Evolutionary conservation across 2,329 filamentous ascomycete genomes (phyloP), one percentile per base, ranked within the genome.

Genomic region (Nemania sp.): DNA sequence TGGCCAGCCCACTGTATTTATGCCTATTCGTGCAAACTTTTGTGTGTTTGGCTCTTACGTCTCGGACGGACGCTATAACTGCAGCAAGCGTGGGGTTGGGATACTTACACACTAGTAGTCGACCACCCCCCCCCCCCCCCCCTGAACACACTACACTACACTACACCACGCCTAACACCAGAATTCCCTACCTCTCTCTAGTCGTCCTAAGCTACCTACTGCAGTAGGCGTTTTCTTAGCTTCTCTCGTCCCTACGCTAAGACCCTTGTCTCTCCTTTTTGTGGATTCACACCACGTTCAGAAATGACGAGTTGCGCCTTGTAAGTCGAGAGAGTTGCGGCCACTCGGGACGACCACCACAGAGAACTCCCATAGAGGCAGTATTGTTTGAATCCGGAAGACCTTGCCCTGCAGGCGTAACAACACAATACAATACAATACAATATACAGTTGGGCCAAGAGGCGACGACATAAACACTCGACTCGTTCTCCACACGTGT

Each of bases 201-300:
- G 55, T 62, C 52, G 63, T 56, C 42, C 57, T 63, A 48, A n/a
- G n/a, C n/a, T n/a, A n/a, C 54, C 53, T 63, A 60, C 42, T 63
- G 63, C 60, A 63, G 50, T 59, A 59, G 54, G 55, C 61, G 52
- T 60, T 59, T 59, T n/a, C 52, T 64, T 65, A 64, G 58, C 60
- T 40, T 49, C 46, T n/a, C 54, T 56, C 39, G 47, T 53, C 43
- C 45, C 45, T 54, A 49, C 48, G 43, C 60, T 62, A 65, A 60
- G 63, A 65, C 63, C 63, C 65, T 65, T 62, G 63, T 63, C 57
- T 59, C 20, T 40, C 5, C 58, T 60, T 37, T 13, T 13, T 29
- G 63, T 65, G 63, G 63, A 65, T 67, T 62, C 64, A 65, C 61
- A 64, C 64, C 64, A 65, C 48, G 43, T 60, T 60, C 25, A 46